Evolutionary conservation across 2,329 filamentous ascomycete genomes (phyloP).

Genomic region (Amylocarpus encephaloides): DNA sequence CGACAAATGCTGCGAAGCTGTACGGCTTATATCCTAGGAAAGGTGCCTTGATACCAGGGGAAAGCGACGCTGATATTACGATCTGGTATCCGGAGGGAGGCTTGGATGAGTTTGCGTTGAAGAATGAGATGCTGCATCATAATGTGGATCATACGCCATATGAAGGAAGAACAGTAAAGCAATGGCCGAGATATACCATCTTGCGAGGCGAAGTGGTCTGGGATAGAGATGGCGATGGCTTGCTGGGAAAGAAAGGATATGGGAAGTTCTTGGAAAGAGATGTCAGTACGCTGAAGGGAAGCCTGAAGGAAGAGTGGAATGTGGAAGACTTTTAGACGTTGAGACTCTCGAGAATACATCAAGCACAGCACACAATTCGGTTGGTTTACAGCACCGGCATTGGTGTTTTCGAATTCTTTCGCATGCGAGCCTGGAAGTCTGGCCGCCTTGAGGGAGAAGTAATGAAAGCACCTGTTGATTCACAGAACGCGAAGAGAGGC

Average conservation of each 20-base stretch:
- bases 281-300: slow-evolving; percentile 32
- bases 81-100: slow-evolving; percentile 48
- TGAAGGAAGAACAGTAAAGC: slow-evolving; percentile 48
- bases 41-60: slow-evolving; percentile 43
- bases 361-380: too few relatives aligned
- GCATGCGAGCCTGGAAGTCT: too few relatives aligned
- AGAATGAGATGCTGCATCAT: slow-evolving; percentile 52
- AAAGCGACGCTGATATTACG: slow-evolving; percentile 49
- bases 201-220: slow-evolving; percentile 52
- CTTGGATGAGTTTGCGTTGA: slow-evolving; percentile 39
- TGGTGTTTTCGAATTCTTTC: too few relatives aligned
- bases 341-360: too few relatives aligned
- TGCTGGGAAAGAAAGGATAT: slow-evolving; percentile 42
- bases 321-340: slow-evolving; percentile 24
- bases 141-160: slow-evolving; percentile 58
- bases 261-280: slow-evolving; percentile 44
- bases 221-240: slow-evolving; percentile 46
- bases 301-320: slow-evolving; percentile 28
- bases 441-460: too few relatives aligned
- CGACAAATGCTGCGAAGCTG: slow-evolving; percentile 49
- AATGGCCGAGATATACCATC: slow-evolving; percentile 58
- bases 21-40: slow-evolving; percentile 49
- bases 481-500: too few relatives aligned
- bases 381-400: too few relatives aligned
- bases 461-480: too few relatives aligned